These are phyloP conservation scores for Tremella fuciformis DNA, from an alignment of 768 basidiomycete species.

Conservation along the genomic window DNA sequence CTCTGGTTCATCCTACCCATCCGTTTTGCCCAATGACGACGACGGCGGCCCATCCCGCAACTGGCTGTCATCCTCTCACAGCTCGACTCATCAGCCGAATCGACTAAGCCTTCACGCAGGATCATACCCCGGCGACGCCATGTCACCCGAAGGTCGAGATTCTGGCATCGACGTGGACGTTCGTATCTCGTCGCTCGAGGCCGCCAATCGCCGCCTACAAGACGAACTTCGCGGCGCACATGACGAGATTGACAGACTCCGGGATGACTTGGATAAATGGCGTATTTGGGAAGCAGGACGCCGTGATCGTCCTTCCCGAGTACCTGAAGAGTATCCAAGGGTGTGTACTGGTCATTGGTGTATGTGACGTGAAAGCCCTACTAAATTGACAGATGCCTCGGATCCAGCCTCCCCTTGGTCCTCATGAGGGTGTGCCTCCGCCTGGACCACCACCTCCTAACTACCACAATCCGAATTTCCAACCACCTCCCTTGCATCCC, in stretches of 20 bases:
- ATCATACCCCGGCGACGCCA: not conserved
- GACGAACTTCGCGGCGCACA: slow-evolving; percentile 22
- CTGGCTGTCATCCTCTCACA: not conserved
- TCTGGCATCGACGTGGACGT: slow-evolving; percentile 20
- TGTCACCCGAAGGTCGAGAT: slow-evolving; percentile 19
- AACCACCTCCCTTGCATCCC: too few species aligned
- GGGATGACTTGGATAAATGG: slow-evolving; percentile 18
- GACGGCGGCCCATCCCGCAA: slow-evolving; percentile 1
- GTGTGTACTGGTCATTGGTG: not conserved
- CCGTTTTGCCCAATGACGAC: slow-evolving; percentile 8
- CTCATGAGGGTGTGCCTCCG: too few species aligned
- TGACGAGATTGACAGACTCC: slow-evolving; percentile 29
- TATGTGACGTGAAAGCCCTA: too few species aligned
- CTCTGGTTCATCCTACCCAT: not conserved
- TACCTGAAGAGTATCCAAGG: not conserved
- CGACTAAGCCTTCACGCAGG: not conserved
- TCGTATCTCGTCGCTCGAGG: slow-evolving; percentile 26
- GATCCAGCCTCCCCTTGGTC: too few species aligned
- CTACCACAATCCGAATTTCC: too few species aligned
- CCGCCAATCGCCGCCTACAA: slow-evolving; percentile 30
- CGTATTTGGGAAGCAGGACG: not conserved
- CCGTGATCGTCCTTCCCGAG: not conserved
- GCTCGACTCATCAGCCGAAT: not conserved
- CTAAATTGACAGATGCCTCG: too few species aligned
- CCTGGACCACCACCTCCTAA: too few species aligned